Conservation (phyloP, 306 rosid genomes). For the Vachellia collinsii region DNA sequence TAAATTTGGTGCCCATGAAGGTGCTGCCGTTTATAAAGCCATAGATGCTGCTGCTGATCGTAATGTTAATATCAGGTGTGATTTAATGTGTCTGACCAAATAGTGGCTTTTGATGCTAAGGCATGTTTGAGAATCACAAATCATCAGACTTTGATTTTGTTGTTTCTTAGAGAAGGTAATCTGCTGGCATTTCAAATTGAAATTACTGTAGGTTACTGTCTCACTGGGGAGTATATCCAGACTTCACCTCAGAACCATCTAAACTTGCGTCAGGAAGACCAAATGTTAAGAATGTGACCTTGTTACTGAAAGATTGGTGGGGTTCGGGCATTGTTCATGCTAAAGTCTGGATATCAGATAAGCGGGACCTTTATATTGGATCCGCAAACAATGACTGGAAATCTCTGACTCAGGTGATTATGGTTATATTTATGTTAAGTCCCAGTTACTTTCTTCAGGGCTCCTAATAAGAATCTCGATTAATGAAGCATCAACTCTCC, state of each 20-base stretch:
- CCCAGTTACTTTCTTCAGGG: neutral
- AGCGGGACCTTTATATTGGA: conserved; percentile 73
- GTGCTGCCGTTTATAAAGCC: conserved; percentile 67
- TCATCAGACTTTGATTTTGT: conserved; percentile 16
- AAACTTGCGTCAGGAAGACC: conserved; percentile 83
- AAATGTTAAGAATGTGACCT: conserved; percentile 81
- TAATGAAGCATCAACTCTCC: conserved; percentile 16
- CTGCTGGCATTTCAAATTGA: conserved; percentile 26
- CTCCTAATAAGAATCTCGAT: neutral
- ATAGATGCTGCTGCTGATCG: conserved; percentile 78
- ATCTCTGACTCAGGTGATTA: conserved; percentile 82
- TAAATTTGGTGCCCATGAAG: conserved; percentile 71
- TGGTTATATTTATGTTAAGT: conserved; percentile 17
- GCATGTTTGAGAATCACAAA: conserved; percentile 14
- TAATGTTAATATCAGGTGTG: conserved; percentile 65
- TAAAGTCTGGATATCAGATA: conserved; percentile 94
- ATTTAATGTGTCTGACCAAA: neutral
- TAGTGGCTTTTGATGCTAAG: neutral
- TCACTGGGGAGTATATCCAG: conserved; percentile 88
- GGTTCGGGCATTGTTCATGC: conserved; percentile 94
- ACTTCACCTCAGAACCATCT: conserved; percentile 64
- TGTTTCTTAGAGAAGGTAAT: conserved; percentile 20
- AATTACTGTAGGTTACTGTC: conserved; percentile 67
- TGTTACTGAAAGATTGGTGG: conserved; percentile 74
- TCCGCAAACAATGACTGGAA: conserved; percentile 99